Conservation (phyloP, 139 green algal genomes). For the Auxenochlorella pyrenoidosa region DNA sequence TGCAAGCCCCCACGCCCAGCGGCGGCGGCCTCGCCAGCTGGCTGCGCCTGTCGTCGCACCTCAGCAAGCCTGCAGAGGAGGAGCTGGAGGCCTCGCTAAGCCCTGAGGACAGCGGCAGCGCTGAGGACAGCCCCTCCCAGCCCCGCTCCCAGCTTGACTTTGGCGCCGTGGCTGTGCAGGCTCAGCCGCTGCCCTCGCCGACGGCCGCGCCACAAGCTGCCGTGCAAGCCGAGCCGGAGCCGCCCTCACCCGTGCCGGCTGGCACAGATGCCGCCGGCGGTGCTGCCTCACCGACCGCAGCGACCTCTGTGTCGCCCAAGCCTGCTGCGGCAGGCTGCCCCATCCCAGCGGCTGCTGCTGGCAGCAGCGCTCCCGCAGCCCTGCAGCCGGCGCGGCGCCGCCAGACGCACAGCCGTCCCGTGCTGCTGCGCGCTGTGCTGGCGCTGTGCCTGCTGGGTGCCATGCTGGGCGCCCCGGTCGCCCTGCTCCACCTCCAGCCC, state of each 20-base stretch:
- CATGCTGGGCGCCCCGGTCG: not conserved
- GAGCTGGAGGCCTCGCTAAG: not conserved
- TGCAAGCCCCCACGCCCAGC: not conserved
- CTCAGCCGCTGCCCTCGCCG: too few relatives aligned
- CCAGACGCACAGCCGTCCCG: too few relatives aligned
- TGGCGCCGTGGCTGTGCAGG: not conserved
- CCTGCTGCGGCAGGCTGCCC: too few relatives aligned
- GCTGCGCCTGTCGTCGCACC: not conserved
- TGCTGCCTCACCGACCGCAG: too few relatives aligned
- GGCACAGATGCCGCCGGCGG: too few relatives aligned
- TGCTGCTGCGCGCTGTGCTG: not conserved
- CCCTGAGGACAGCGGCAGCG: not conserved
- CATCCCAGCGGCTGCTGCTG: too few relatives aligned
- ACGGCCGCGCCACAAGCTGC: not conserved
- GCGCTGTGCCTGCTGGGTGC: slow-evolving; percentile 10
- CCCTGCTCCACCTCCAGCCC: not conserved
- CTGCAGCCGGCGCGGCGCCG: not conserved
- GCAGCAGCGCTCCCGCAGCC: too few relatives aligned
- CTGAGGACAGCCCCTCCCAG: not conserved
- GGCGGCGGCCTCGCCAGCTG: not conserved
- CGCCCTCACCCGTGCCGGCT: too few relatives aligned
- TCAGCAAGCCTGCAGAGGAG: slow-evolving; percentile 15
- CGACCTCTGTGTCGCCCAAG: too few relatives aligned
- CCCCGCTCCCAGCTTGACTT: not conserved
- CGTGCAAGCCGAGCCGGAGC: not conserved